Base-by-base conservation (phyloP, 345 rosid species). In the Cardamine resedifolia region DNA sequence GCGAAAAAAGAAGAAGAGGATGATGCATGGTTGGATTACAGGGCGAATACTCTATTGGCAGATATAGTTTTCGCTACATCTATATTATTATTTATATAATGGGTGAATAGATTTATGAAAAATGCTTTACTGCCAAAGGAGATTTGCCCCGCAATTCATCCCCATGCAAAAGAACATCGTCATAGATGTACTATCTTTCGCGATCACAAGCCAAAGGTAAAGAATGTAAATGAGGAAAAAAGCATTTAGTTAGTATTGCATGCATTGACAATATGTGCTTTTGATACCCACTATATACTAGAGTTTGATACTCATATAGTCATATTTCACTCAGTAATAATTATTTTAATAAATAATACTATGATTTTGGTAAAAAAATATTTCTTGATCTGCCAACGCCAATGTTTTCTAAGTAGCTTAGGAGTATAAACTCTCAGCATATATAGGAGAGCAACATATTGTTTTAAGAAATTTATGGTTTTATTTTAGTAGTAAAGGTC, bases 21-120 rank as follows among this genome's bases (percentile, higher is more conserved):
- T n/a, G 11, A 39, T 74, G 74, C 69, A 60, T 75, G 69, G 58
- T 75, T 67, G 50, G 50, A 47, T 67, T 75, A 75, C 63, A 50
- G 74, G 78, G 74, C 69, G 24, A 75, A 31, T 31, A 74, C 78
- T 75, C 74, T 53, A 36, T 38, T 75, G 78, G 69, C 50, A 75
- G 78, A 68, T 67, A 67, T 66, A 23, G 23, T 24, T 60, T 66
- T 41, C 16, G 3, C 11, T 58, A 38, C 34, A 34, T 73, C 14
- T 49, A 28, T 31, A 55, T 64, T 7, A 55, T 64, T 7, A 52
- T 15, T n/a, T 51, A 19, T 28, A 19, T 18, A 1, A 43, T 51
- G 12, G 12, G 3, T 50, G 23, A 52, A 20, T 34, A 5, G 16
- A 43, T 63, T 38, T 18, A 39, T 50, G 19, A 10, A 38, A 15